Base-by-base conservation (phyloP, 306 rosid genomes). In the Cucurbita ficifolia region DNA sequence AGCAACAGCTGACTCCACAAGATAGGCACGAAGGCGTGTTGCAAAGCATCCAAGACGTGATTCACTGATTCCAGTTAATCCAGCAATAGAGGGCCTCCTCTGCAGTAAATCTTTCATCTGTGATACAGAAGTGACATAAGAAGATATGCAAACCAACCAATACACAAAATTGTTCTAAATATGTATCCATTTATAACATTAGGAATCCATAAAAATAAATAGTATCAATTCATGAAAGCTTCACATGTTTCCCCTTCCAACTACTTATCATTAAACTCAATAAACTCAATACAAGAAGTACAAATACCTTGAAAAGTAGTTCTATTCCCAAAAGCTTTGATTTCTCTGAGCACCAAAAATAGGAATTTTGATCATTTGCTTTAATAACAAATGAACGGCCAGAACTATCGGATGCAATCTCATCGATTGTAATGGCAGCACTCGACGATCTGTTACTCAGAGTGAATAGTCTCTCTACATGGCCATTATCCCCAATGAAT, bases 281-380 rank as follows among this genome's bases (percentile, higher is more conserved):
- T 62, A 46, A 7, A 21, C n/a, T 10, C 8, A 6, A 19, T 76
- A 48, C 73, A 70, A 70, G 48, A 45, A 24, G 70, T 70, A 57
- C 54, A 36, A 75, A 49, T 70, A 95, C 99, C 97, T 95, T 95
- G 42, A 75, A 76, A 56, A 91, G 89, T 83, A 95, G 79, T 67
- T 95, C 97, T 58, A 54, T 76, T 54, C 99, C 99, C 89, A 95
- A 80, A 69, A 95, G 96, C 82, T 82, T 88, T 10, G 97, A 95
- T 77, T 86, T 89, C 83, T 95, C 99, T 39, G 96, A 84, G 84
- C 96, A 89, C 99, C 99, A 95, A 80, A 89, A 91, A 82, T 86
- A 86, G 70, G 82, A 81, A 18, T 74, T 64, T 69, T 53, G 81
- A 58, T 83, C 84, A 80, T 79, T 86, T 18, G 74, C 45, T 63